Evolutionary conservation across 1,284 basidiomycete species (phyloP).

Genomic region (Rhodofomes roseus): DNA sequence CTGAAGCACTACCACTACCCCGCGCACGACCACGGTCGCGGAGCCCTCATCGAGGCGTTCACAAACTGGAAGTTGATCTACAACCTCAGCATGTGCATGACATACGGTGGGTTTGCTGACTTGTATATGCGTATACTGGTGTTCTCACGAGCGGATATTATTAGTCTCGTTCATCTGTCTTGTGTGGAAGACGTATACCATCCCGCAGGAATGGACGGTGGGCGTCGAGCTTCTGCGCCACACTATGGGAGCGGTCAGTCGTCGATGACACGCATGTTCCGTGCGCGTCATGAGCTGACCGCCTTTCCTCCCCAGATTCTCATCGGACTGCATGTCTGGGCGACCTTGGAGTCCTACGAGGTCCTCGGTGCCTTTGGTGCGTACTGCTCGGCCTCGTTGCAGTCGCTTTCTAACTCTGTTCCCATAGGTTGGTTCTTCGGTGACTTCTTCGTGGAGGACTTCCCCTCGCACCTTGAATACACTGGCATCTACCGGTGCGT

Average conservation of each 20-base stretch:
- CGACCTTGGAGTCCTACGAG: conserved; percentile 85
- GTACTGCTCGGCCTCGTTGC: conserved; percentile 12
- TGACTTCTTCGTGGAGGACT: conserved; percentile 96
- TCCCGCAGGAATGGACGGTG: conserved; percentile 82
- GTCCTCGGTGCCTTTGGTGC: conserved; percentile 89
- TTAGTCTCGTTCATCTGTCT: conserved; percentile 78
- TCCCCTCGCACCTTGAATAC: conserved; percentile 88
- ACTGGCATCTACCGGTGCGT: conserved; percentile 88
- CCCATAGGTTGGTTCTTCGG: conserved; percentile 90
- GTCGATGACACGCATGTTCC: background rate
- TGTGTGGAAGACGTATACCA: conserved; percentile 84
- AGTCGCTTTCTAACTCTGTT: background rate
- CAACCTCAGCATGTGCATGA: conserved; percentile 93
- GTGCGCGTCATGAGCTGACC: conserved; percentile 4
- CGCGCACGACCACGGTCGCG: conserved; percentile 51
- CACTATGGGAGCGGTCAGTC: conserved; percentile 75
- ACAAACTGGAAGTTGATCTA: conserved; percentile 93
- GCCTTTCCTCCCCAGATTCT: conserved; percentile 53
- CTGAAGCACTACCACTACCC: conserved; percentile 89
- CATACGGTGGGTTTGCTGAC: conserved; percentile 67
- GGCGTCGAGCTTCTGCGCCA: conserved; percentile 90
- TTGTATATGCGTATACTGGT: background rate
- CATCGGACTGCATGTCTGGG: conserved; percentile 89
- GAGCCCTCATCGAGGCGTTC: conserved; percentile 89
- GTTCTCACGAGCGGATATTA: background rate